Conservation (phyloP, 176 grass and related monocot genomes). For the Hyparrhenia diplandra region DNA sequence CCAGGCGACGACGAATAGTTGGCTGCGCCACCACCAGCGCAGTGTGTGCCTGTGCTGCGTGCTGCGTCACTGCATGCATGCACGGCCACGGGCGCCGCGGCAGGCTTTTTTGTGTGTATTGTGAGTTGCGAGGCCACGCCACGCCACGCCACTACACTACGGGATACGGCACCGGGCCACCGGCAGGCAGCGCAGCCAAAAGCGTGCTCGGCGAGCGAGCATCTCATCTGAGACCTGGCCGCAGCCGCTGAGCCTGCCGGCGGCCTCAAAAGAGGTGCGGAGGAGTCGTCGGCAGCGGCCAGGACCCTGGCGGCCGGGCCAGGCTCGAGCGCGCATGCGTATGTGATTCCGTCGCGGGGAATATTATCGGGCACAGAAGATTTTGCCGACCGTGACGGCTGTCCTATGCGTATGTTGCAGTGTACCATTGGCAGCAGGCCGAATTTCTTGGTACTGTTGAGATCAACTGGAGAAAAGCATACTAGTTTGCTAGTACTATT, state of each 20-base stretch:
- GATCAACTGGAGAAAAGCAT: too few species aligned
- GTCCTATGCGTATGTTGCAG: too few species aligned
- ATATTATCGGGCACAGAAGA: not conserved
- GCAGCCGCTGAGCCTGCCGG: not conserved
- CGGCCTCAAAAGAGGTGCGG: constrained; percentile 8
- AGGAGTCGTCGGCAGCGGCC: not conserved
- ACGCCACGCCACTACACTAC: not conserved
- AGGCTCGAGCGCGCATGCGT: not conserved
- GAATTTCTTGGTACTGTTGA: too few species aligned
- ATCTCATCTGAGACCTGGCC: not conserved
- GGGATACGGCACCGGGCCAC: too few species aligned
- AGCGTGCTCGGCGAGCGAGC: not conserved
- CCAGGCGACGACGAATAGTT: constrained; percentile 26
- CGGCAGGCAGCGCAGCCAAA: too few species aligned
- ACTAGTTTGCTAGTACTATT: too few species aligned
- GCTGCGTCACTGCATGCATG: not conserved
- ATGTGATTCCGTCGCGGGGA: not conserved
- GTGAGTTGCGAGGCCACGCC: not conserved
- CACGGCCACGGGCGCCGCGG: not conserved
- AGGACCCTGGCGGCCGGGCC: not conserved
- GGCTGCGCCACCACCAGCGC: not conserved
- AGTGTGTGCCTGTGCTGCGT: too few species aligned
- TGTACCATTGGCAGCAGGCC: too few species aligned
- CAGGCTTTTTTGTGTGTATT: not conserved
- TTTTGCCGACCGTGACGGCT: not conserved